Conservation (phyloP, 768 basidiomycete species). For the Mycena chlorophos region DNA sequence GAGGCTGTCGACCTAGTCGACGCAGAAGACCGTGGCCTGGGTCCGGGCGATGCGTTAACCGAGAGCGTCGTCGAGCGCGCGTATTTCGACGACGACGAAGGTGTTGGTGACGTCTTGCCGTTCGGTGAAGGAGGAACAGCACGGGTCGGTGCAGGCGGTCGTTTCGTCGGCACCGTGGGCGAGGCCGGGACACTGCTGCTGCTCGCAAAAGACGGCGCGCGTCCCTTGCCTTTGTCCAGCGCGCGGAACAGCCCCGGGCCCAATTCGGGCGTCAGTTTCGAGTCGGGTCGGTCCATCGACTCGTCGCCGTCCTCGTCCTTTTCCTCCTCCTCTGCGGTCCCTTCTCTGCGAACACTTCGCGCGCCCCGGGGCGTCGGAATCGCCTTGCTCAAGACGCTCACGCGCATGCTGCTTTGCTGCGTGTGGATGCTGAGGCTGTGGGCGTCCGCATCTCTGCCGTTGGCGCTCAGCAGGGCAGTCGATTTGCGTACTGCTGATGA, state of each 20-base stretch:
- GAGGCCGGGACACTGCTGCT: constrained; percentile 13
- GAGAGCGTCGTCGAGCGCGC: constrained; percentile 11
- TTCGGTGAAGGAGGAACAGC: constrained; percentile 26
- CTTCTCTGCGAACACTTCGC: constrained; percentile 21
- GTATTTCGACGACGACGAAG: constrained; percentile 25
- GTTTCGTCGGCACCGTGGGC: constrained; percentile 26
- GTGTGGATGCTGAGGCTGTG: constrained; percentile 44
- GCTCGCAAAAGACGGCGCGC: constrained; percentile 20
- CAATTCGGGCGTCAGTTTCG: constrained; percentile 62
- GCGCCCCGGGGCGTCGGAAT: constrained; percentile 27
- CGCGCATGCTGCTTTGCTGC: constrained; percentile 38
- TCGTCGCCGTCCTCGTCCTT: constrained; percentile 15
- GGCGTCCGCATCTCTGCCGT: constrained; percentile 41
- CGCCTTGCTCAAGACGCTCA: constrained; percentile 41
- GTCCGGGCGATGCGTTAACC: constrained; percentile 14
- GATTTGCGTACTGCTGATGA: constrained; percentile 21
- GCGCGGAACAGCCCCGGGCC: constrained; percentile 10
- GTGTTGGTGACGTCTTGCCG: constrained; percentile 32
- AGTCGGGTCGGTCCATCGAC: constrained; percentile 53
- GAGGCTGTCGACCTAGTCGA: too few species aligned
- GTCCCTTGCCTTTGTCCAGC: constrained; percentile 19
- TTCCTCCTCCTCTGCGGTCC: constrained; percentile 23
- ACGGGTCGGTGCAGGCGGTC: constrained; percentile 28
- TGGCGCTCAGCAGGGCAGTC: constrained; percentile 23
- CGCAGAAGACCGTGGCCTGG: constrained; percentile 16